These are phyloP conservation scores for Rhazya stricta DNA, from an alignment of 257 asterid genomes.

Conservation along the genomic window DNA sequence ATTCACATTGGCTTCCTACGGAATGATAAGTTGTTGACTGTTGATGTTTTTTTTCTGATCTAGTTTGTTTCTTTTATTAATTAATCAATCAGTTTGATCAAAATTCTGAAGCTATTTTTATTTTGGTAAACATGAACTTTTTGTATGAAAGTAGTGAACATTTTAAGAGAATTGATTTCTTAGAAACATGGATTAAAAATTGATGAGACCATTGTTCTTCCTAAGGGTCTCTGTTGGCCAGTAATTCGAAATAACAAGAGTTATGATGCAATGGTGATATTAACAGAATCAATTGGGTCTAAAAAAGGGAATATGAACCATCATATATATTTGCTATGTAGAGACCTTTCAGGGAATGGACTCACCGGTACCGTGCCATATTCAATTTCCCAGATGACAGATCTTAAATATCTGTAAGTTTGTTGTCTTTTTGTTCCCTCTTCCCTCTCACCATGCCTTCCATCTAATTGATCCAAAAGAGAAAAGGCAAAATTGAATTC, in stretches of 20 bases:
- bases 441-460: background rate
- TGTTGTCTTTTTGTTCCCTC: conserved; percentile 8
- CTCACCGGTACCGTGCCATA: conserved; percentile 44
- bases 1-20: background rate
- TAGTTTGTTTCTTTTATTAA: background rate
- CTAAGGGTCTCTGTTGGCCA: background rate
- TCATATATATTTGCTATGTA: conserved; percentile 18
- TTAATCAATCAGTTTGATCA: background rate
- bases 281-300: background rate
- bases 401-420: conserved; percentile 34
- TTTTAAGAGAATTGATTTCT: background rate
- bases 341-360: conserved; percentile 40
- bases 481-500: background rate
- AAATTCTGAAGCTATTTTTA: background rate
- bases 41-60: background rate
- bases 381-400: conserved; percentile 49
- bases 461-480: background rate
- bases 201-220: background rate
- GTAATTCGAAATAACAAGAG: background rate
- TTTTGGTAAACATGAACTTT: background rate
- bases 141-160: background rate
- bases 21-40: background rate
- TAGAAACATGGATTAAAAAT: background rate
- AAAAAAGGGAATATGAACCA: background rate
- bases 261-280: background rate